Conservation (phyloP, 768 basidiomycete species). For the Dioszegia hungarica region DNA sequence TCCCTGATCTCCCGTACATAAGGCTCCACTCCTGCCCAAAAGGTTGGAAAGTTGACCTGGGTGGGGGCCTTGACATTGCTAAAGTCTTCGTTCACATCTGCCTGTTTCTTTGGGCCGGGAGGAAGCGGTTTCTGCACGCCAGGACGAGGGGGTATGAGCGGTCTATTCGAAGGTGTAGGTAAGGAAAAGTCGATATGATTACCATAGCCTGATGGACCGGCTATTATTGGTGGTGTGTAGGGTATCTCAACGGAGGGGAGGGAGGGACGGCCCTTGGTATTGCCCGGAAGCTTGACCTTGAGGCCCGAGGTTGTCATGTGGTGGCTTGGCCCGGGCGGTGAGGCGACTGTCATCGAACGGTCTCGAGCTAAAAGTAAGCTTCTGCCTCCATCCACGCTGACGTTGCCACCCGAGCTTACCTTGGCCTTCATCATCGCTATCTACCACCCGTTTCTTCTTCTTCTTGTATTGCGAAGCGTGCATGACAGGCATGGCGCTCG, state of each 20-base stretch:
- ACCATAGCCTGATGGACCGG: slow-evolving; percentile 11
- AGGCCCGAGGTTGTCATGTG: slow-evolving; percentile 30
- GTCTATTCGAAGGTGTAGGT: slow-evolving; percentile 24
- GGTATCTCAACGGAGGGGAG: slow-evolving; percentile 12
- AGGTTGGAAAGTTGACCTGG: slow-evolving; percentile 57
- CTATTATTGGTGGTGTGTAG: slow-evolving; percentile 23
- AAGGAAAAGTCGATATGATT: slow-evolving; percentile 38
- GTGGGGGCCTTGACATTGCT: slow-evolving; percentile 71
- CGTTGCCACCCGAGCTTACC: slow-evolving; percentile 22
- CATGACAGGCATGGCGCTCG: slow-evolving; percentile 12
- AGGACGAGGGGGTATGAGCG: slow-evolving; percentile 39
- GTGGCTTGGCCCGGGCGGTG: slow-evolving; percentile 18
- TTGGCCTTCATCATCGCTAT: slow-evolving; percentile 38
- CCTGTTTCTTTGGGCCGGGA: slow-evolving; percentile 54
- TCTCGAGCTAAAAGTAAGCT: slow-evolving; percentile 17
- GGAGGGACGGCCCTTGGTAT: slow-evolving; percentile 5
- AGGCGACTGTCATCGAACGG: slow-evolving; percentile 24
- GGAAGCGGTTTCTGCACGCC: slow-evolving; percentile 44
- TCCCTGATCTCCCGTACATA: slow-evolving; percentile 85
- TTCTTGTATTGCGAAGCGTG: slow-evolving; percentile 33
- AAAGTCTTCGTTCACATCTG: slow-evolving; percentile 82
- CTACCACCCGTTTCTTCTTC: slow-evolving; percentile 35
- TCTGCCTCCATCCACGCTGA: not conserved
- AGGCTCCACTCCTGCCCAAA: slow-evolving; percentile 82
- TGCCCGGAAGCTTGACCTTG: slow-evolving; percentile 33